phyloP scores from a whole-genome alignment of 148 eudicot genomes.

The Limonium bicolor region DNA sequence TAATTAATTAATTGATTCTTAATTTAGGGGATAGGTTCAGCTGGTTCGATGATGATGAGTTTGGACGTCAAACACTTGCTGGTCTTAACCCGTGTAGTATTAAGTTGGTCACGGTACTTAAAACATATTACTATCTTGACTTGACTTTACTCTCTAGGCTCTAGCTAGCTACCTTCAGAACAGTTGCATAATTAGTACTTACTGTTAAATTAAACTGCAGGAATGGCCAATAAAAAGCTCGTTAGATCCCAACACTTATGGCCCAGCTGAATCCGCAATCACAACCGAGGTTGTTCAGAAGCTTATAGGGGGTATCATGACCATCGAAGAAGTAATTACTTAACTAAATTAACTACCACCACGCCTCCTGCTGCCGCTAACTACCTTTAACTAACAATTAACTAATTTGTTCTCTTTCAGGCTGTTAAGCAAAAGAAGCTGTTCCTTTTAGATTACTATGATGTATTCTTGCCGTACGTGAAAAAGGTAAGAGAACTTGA shows the following conservation, averaged over 20 bases:
- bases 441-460: slow-evolving; percentile 68
- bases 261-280: slow-evolving; percentile 52
- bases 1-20: no score
- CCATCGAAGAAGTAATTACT: slow-evolving; percentile 34
- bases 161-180: no score
- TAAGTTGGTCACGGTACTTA: slow-evolving; percentile 40
- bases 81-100: slow-evolving; percentile 59
- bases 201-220: no score
- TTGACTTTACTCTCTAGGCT: background rate
- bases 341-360: background rate
- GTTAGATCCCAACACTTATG: slow-evolving; percentile 54
- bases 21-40: background rate
- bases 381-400: no score
- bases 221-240: slow-evolving; percentile 65
- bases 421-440: slow-evolving; percentile 43
- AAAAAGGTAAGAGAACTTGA: slow-evolving; percentile 41
- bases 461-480: slow-evolving; percentile 48
- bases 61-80: slow-evolving; percentile 51
- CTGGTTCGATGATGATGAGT: background rate
- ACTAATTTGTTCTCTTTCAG: slow-evolving; percentile 20
- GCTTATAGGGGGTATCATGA: slow-evolving; percentile 30
- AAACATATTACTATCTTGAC: background rate
- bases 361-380: background rate
- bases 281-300: slow-evolving; percentile 35
- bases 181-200: no score